Evolutionary conservation across 1,284 basidiomycete genomes (phyloP).

Genomic region (Moesziomyces globuligerus): DNA sequence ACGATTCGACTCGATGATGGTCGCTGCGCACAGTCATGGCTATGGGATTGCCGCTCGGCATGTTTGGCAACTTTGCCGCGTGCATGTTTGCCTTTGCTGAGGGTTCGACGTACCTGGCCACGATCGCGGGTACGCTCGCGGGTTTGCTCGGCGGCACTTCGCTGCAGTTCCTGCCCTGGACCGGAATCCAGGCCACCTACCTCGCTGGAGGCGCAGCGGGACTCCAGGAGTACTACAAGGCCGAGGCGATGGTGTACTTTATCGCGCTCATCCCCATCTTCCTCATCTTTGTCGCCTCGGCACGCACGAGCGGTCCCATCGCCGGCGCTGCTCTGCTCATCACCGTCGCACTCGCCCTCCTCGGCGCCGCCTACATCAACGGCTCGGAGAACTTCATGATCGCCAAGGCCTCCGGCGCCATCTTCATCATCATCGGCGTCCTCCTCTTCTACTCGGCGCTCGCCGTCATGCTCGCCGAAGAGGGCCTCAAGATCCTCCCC

Average conservation of each 20-base stretch:
- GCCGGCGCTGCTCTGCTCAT: constrained; percentile 33
- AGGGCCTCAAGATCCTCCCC: constrained; percentile 44
- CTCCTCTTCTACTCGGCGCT: constrained; percentile 39
- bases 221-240: constrained; percentile 30
- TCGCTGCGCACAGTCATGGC: constrained; percentile 13
- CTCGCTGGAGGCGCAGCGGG: constrained; percentile 20
- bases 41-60: constrained; percentile 47
- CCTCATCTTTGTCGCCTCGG: constrained; percentile 41
- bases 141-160: constrained; percentile 37
- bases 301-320: constrained; percentile 36
- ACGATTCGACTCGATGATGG: too few relatives aligned
- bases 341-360: constrained; percentile 34
- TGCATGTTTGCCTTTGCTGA: constrained; percentile 51
- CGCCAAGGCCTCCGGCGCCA: constrained; percentile 35
- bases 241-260: constrained; percentile 37
- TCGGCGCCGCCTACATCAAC: constrained; percentile 31
- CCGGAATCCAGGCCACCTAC: constrained; percentile 47
- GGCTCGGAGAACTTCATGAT: constrained; percentile 17
- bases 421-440: constrained; percentile 47
- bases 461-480: constrained; percentile 47
- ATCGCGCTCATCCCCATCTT: constrained; percentile 54
- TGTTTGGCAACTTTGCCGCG: constrained; percentile 52
- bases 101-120: constrained; percentile 53
- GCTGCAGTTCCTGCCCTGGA: constrained; percentile 55
- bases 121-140: constrained; percentile 34